Percentiles rank a stretch among this genome's conserved stretches.
These are phyloP conservation scores for Dactylellina drechsleri DNA, from an alignment of 2,329 filamentous ascomycete genomes.

Conservation along the genomic window DNA sequence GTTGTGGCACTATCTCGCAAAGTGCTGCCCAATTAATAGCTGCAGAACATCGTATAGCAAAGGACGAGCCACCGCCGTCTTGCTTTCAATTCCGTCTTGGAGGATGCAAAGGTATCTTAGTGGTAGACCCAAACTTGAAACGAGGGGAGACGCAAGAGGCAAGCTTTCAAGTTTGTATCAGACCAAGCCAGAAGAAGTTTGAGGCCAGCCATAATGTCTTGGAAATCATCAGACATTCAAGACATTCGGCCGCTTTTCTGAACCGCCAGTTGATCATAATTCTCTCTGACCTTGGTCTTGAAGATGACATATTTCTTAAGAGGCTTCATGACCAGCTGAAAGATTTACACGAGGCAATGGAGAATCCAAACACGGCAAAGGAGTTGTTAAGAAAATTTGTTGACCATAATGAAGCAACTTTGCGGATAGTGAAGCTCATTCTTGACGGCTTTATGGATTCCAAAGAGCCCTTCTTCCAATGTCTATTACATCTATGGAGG, in stretches of 20 bases:
- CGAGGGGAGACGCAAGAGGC: slow-evolving; percentile 55
- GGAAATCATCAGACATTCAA: slow-evolving; percentile 85
- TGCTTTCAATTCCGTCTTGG: slow-evolving; percentile 92
- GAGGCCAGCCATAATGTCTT: slow-evolving; percentile 74
- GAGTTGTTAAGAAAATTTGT: slow-evolving; percentile 77
- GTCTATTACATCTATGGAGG: slow-evolving; percentile 83
- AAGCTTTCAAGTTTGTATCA: slow-evolving; percentile 75
- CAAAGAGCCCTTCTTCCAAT: slow-evolving; percentile 82
- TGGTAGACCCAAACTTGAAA: slow-evolving; percentile 76
- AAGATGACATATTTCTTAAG: slow-evolving; percentile 71
- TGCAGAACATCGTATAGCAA: slow-evolving; percentile 72
- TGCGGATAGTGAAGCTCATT: slow-evolving; percentile 79
- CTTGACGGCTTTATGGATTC: slow-evolving; percentile 78
- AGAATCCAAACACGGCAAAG: slow-evolving; percentile 72
- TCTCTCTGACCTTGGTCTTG: slow-evolving; percentile 80
- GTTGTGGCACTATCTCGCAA: slow-evolving; percentile 88
- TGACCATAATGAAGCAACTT: slow-evolving; percentile 84
- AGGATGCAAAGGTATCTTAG: slow-evolving; percentile 89
- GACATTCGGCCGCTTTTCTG: slow-evolving; percentile 78
- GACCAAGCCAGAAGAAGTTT: slow-evolving; percentile 90
- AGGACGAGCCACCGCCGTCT: slow-evolving; percentile 72
- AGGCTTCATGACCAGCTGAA: slow-evolving; percentile 76
- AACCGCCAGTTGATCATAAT: slow-evolving; percentile 92
- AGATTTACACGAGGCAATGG: slow-evolving; percentile 76
- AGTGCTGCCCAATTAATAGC: slow-evolving; percentile 79